A percentile compares a stretch with the other conserved stretches of the same genome.
phyloP scores from a whole-genome alignment of 2,329 filamentous ascomycete species.

The Bipolaris cookei region DNA sequence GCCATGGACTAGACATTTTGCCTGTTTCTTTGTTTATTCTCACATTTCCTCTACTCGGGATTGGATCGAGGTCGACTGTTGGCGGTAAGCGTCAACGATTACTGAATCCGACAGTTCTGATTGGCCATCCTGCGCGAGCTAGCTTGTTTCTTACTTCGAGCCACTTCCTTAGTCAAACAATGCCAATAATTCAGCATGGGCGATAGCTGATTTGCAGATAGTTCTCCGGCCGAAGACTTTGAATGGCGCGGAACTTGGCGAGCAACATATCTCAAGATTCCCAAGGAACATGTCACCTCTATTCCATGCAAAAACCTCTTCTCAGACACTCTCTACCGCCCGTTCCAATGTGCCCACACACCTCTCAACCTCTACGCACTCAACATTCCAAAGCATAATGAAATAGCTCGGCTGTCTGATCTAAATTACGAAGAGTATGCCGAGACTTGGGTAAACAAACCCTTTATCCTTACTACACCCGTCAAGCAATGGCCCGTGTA shows the following conservation, averaged over 20 bases:
- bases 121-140: neutral
- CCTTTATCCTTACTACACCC: conserved; percentile 84
- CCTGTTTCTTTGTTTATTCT: neutral
- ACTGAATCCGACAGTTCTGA: neutral
- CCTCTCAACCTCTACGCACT: conserved; percentile 68
- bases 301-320: conserved; percentile 81
- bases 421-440: conserved; percentile 77
- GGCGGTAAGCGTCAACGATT: neutral
- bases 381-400: conserved; percentile 74
- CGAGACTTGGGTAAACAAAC: conserved; percentile 74
- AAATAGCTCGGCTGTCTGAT: conserved; percentile 72
- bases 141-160: neutral
- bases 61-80: neutral
- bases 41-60: neutral
- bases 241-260: conserved; percentile 86
- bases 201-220: conserved; percentile 28
- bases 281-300: conserved; percentile 58
- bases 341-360: conserved; percentile 86
- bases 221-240: conserved; percentile 56
- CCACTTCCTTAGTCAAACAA: neutral
- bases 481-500: conserved; percentile 83
- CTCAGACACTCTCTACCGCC: conserved; percentile 87
- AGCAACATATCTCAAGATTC: conserved; percentile 72
- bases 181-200: neutral
- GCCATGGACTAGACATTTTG: neutral